A percentile compares a stretch with the other conserved stretches of the same genome.
phyloP scores from a whole-genome alignment of 352 stramenopile species.

The Phytophthora lateralis region DNA sequence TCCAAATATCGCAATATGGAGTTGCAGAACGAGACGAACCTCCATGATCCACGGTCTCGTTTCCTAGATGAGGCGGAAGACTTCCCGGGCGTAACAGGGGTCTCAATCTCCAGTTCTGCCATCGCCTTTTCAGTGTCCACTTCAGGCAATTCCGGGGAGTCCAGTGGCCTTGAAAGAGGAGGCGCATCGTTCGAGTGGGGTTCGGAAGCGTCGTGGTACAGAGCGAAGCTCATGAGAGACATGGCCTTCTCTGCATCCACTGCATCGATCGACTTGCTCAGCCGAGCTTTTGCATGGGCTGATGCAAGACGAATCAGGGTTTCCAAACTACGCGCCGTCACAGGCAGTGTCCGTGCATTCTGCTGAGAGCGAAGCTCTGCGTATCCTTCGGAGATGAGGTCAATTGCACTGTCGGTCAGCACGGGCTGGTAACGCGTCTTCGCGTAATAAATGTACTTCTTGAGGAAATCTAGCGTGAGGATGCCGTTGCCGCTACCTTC shows the following conservation, averaged over 20 bases:
- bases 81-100: constrained; percentile 23
- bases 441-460: constrained; percentile 99
- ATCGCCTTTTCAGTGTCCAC: constrained; percentile 28
- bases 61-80: constrained; percentile 48
- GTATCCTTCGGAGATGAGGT: constrained; percentile 97
- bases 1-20: neutral
- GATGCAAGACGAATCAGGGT: constrained; percentile 99
- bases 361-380: constrained; percentile 96
- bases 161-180: constrained; percentile 13
- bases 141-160: constrained; percentile 19
- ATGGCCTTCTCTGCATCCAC: constrained; percentile 92
- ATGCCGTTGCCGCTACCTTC: constrained; percentile 74
- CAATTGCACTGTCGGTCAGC: constrained; percentile 84
- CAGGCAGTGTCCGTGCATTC: constrained; percentile 91
- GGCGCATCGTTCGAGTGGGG: constrained; percentile 25
- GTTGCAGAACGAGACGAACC: constrained; percentile 41
- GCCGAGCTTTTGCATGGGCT: constrained; percentile 96
- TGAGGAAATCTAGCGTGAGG: constrained; percentile 96
- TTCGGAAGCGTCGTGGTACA: constrained; percentile 95
- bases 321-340: constrained; percentile 98
- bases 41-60: constrained; percentile 66
- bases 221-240: constrained; percentile 97
- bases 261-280: constrained; percentile 89
- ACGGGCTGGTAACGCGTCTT: constrained; percentile 94
- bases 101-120: constrained; percentile 40